A percentile compares a stretch with the other conserved stretches of the same genome.
phyloP scores from a whole-genome alignment of 768 basidiomycete genomes.

The Panellus pusillus region DNA sequence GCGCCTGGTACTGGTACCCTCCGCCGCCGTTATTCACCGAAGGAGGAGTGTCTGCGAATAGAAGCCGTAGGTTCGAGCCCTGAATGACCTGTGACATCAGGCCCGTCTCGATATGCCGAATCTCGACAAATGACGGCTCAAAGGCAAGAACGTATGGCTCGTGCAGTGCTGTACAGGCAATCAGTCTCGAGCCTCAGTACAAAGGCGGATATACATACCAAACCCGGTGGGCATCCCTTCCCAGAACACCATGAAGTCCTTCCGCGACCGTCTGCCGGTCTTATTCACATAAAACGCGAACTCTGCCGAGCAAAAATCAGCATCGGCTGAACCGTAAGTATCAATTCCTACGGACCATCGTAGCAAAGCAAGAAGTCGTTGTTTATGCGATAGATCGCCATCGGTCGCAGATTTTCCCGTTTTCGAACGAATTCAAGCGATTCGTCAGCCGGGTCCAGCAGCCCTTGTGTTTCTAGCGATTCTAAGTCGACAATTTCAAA shows the following conservation, averaged over 20 bases:
- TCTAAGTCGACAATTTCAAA: conserved; percentile 99
- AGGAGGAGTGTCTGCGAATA: conserved; percentile 93
- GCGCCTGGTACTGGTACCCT: conserved; percentile 31
- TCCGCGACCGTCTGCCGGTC: conserved; percentile 87
- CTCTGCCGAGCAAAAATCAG: conserved; percentile 52
- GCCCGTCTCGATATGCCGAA: conserved; percentile 93
- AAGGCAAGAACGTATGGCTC: conserved; percentile 97
- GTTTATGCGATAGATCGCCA: conserved; percentile 96
- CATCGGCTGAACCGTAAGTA: neutral
- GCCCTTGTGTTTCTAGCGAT: conserved; percentile 92
- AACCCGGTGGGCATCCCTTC: conserved; percentile 93
- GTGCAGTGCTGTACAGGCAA: conserved; percentile 67
- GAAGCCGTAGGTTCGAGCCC: conserved; percentile 82
- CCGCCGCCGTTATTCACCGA: conserved; percentile 67
- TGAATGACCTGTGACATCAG: conserved; percentile 92
- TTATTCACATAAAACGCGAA: conserved; percentile 99
- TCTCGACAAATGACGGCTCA: conserved; percentile 94
- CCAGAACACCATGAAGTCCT: conserved; percentile 95
- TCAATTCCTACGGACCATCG: conserved; percentile 64
- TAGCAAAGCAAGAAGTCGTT: conserved; percentile 97
- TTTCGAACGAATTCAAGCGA: conserved; percentile 92
- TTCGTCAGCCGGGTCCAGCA: conserved; percentile 90
- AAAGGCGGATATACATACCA: conserved; percentile 55
- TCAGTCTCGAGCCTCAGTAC: neutral
- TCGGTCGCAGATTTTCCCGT: conserved; percentile 83